Evolutionary conservation across 257 asterid genomes (phyloP).

Genomic region (Jasminum sambac): DNA sequence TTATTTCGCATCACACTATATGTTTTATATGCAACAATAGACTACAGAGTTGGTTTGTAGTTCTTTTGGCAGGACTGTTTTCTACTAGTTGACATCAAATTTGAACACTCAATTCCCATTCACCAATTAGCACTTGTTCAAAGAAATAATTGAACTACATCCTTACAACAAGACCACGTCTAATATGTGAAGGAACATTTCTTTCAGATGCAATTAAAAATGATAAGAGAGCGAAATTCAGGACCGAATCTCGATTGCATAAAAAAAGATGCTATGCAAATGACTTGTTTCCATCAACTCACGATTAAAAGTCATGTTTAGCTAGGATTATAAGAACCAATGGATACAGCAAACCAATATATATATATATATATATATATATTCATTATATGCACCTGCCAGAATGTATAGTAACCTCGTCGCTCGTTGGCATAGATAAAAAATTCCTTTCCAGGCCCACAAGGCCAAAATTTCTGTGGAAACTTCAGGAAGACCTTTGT

Average conservation of each 20-base stretch:
- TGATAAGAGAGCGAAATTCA: neutral
- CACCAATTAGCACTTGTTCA: neutral
- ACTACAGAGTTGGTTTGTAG: neutral
- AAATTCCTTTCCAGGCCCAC: conserved; percentile 86
- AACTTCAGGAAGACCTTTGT: conserved; percentile 92
- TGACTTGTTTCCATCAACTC: neutral
- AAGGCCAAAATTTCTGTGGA: conserved; percentile 78
- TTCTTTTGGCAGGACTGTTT: neutral
- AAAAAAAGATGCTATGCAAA: neutral
- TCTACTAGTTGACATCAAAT: neutral
- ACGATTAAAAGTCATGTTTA: neutral
- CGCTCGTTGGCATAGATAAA: conserved; percentile 86
- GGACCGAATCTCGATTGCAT: neutral
- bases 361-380: too few relatives aligned
- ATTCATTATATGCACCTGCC: conserved; percentile 69
- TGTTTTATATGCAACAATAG: conserved; percentile 4
- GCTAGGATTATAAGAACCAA: neutral
- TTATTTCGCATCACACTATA: neutral
- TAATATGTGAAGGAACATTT: neutral
- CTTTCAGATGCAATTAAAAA: neutral
- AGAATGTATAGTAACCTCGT: conserved; percentile 93
- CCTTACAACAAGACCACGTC: neutral
- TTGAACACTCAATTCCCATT: neutral
- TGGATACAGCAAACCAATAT: neutral
- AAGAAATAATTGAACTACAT: neutral